Percentiles rank a stretch among this genome's conserved stretches.
Evolutionary conservation across 257 asterid species (phyloP).

Genomic region (Solanum tarapatanum): DNA sequence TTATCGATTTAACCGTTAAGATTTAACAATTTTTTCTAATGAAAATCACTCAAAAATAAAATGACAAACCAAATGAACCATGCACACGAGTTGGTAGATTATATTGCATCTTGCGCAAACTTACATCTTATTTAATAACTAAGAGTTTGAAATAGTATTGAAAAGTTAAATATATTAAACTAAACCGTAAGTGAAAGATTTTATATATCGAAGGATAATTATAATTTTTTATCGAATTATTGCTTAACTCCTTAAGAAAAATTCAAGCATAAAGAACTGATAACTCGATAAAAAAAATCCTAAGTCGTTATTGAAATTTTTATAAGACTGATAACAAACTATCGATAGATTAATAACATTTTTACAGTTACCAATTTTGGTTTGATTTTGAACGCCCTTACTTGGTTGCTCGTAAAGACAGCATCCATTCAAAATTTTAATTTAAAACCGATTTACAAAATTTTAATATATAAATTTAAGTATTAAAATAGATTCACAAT

Average conservation of each 20-base stretch:
- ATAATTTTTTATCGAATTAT: too few relatives aligned
- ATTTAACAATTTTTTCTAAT: too few relatives aligned
- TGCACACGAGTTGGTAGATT: too few relatives aligned
- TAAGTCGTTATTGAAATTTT: background rate
- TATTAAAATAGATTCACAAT: background rate
- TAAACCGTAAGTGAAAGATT: background rate
- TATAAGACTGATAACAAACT: too few relatives aligned
- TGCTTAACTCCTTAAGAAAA: background rate
- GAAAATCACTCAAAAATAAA: background rate
- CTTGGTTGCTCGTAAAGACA: background rate
- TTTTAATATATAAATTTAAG: background rate
- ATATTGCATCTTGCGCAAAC: background rate
- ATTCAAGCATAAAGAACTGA: too few relatives aligned
- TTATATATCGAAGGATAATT: too few relatives aligned
- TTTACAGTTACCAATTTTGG: background rate
- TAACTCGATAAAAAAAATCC: background rate
- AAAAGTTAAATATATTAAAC: too few relatives aligned
- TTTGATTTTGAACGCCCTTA: background rate
- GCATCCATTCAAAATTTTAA: too few relatives aligned
- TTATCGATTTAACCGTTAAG: too few relatives aligned
- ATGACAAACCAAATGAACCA: too few relatives aligned
- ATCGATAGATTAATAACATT: too few relatives aligned
- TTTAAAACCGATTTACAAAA: too few relatives aligned
- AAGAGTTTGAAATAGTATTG: background rate
- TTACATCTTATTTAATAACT: background rate